Evolutionary conservation across 2,329 filamentous ascomycete genomes (phyloP), one percentile per base, ranked within the genome.

Genomic region (Aspergillus versicolor): DNA sequence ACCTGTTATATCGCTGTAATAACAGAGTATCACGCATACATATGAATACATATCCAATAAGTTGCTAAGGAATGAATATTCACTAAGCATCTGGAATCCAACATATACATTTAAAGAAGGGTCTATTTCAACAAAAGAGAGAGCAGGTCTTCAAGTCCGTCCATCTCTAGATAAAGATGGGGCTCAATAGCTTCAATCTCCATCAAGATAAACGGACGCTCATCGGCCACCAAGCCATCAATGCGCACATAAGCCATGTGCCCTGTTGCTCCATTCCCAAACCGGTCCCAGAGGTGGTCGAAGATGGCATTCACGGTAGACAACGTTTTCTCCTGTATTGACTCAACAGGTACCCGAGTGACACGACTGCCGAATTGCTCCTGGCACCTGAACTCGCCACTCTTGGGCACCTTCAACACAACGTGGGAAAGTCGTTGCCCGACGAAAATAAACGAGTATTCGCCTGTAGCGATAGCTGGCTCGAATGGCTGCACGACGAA

Each of bases 181-280:
- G 51, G 42, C 30, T 54, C 51, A 30, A 54, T 54, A 12, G 51
- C 51, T 38, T 54, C 43, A 30, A 54, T 42, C 42, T 47, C 42
- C 43, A 41, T 54, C 34, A 54, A 38, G 9, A 54, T 43, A 41
- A 54, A 54, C 5, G 32, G n/a, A 4, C 51, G 42, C 30, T 54
- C 51, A 5, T 41, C 17, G 9, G 42, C 47, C 3, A 54, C 45
- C 32, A 54, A 19, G 4, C 51, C 51, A 38, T 53, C 51, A 2
- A 53, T 45, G 13, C 51, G 51, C n/a, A 45, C 13, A 19, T 53
- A 53, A 6, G 17, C 51, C 11, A 46, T 45, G 1, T 9, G 27
- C 3, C 41, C 41, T 6, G 22, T 30, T 0, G 22, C 1, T 5
- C 13, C 43, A 12, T 46, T 24, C n/a, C 44, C 24, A 13, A 47